Conservation (phyloP, 768 basidiomycete genomes). For the Mrakia frigida region DNA sequence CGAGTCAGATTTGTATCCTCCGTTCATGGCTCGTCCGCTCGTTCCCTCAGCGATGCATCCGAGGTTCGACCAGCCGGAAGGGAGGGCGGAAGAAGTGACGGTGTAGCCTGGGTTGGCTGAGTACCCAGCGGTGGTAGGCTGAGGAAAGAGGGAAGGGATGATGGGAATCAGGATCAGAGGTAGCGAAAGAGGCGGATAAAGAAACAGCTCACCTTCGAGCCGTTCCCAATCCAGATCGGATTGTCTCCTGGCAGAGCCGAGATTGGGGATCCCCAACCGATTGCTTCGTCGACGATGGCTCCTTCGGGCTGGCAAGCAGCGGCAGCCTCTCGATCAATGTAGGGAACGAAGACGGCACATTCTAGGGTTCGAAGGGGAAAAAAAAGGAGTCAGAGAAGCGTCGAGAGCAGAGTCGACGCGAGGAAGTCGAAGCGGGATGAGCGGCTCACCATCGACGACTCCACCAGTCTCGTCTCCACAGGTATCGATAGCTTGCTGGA, state of each 20-base stretch:
- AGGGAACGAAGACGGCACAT: conserved; percentile 43
- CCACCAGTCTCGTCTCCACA: conserved; percentile 23
- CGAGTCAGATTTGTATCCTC: conserved; percentile 33
- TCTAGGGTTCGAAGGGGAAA: background rate
- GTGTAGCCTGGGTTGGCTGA: conserved; percentile 35
- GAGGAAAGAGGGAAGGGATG: background rate
- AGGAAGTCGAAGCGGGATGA: too few relatives aligned
- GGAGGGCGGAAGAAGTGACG: conserved; percentile 37
- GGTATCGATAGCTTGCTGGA: conserved; percentile 42
- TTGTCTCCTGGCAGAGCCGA: conserved; percentile 41
- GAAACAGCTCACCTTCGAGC: conserved; percentile 31
- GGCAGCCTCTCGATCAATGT: conserved; percentile 38
- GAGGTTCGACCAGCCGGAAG: conserved; percentile 38
- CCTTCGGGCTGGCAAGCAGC: conserved; percentile 40
- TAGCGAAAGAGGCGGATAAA: background rate
- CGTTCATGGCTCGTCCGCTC: conserved; percentile 40
- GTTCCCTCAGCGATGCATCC: conserved; percentile 44
- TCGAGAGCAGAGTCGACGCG: background rate
- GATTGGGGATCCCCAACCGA: conserved; percentile 39
- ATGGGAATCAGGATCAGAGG: background rate
- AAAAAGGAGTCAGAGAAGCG: background rate
- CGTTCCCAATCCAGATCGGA: conserved; percentile 40
- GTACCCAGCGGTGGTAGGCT: conserved; percentile 37
- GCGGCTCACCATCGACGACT: background rate
- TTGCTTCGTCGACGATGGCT: conserved; percentile 42